phyloP scores from a whole-genome alignment of 345 rosid species.

The Erysimum cheiranthoides region DNA sequence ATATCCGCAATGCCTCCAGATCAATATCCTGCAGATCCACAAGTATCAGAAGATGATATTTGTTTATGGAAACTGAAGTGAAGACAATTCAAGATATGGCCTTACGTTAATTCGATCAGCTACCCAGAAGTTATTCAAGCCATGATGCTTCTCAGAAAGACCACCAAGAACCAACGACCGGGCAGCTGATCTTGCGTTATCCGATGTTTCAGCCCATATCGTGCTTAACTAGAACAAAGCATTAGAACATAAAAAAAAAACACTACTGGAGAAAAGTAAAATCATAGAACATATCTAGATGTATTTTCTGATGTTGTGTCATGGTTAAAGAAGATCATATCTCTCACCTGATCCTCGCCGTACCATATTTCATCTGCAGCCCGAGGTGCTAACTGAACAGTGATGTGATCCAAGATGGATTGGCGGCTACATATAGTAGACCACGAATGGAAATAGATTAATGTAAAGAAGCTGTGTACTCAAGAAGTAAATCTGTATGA shows the following conservation, averaged over 20 bases:
- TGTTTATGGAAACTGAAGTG: not conserved
- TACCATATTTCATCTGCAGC: constrained; percentile 96
- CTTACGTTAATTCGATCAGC: constrained; percentile 83
- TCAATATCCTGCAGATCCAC: constrained; percentile 72
- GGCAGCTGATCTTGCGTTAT: constrained; percentile 91
- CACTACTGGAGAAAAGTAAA: not conserved
- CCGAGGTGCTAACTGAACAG: constrained; percentile 95
- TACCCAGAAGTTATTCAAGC: constrained; percentile 78
- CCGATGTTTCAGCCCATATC: constrained; percentile 96
- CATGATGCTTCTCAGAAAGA: constrained; percentile 83
- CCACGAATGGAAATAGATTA: constrained; percentile 7
- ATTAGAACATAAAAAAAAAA: constrained; percentile 24
- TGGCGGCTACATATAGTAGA: constrained; percentile 67
- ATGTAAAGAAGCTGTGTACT: not conserved
- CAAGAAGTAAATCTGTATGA: constrained; percentile 8
- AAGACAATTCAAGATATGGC: constrained; percentile 19
- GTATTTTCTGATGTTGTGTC: constrained; percentile 8
- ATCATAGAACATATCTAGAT: constrained; percentile 7
- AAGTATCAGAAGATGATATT: constrained; percentile 17
- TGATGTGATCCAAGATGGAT: constrained; percentile 87
- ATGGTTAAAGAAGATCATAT: constrained; percentile 16
- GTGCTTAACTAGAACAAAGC: constrained; percentile 77
- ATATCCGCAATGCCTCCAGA: constrained; percentile 69
- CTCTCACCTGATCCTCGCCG: constrained; percentile 82
- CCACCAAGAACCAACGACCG: constrained; percentile 86